A percentile compares a stretch with the other conserved stretches of the same genome.
Evolutionary conservation across 805 yeast species (phyloP).

Genomic region (Cyberlindnera mississippiensis): DNA sequence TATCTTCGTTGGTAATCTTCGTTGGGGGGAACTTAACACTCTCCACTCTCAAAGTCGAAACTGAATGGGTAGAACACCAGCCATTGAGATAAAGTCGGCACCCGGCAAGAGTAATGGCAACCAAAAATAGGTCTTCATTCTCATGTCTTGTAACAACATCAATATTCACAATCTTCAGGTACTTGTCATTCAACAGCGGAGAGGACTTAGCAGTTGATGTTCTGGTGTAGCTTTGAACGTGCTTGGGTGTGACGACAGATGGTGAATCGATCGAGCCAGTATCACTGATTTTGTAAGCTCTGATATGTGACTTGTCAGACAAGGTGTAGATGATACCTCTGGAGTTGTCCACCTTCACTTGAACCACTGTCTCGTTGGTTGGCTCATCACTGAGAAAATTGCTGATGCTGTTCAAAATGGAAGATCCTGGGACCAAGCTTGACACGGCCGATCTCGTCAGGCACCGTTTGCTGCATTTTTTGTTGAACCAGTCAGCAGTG

Average conservation of each 20-base stretch:
- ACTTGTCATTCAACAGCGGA: slow-evolving; percentile 52
- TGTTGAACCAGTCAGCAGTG: slow-evolving; percentile 81
- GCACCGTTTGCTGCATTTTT: slow-evolving; percentile 79
- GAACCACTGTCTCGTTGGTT: slow-evolving; percentile 54
- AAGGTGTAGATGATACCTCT: slow-evolving; percentile 77
- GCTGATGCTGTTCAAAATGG: slow-evolving; percentile 33
- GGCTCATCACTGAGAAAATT: slow-evolving; percentile 25
- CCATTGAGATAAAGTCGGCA: slow-evolving; percentile 62
- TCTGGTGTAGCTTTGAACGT: slow-evolving; percentile 36
- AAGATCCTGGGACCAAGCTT: slow-evolving; percentile 42
- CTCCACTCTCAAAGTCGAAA: slow-evolving; percentile 40
- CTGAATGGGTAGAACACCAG: slow-evolving; percentile 30
- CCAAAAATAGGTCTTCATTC: slow-evolving; percentile 63
- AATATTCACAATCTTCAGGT: slow-evolving; percentile 57
- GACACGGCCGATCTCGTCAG: slow-evolving; percentile 65
- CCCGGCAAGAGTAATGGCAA: slow-evolving; percentile 82
- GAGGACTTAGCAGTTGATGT: slow-evolving; percentile 46
- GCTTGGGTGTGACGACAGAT: slow-evolving; percentile 32
- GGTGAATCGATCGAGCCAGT: slow-evolving; percentile 41
- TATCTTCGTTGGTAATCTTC: slow-evolving; percentile 34
- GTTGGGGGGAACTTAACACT: slow-evolving; percentile 68
- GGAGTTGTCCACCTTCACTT: slow-evolving; percentile 69
- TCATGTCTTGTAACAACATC: slow-evolving; percentile 60
- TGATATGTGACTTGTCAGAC: slow-evolving; percentile 74
- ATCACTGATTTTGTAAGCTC: slow-evolving; percentile 62